These are phyloP conservation scores for Microsporum canis DNA, from an alignment of 2,329 filamentous ascomycete genomes.

Conservation along the genomic window DNA sequence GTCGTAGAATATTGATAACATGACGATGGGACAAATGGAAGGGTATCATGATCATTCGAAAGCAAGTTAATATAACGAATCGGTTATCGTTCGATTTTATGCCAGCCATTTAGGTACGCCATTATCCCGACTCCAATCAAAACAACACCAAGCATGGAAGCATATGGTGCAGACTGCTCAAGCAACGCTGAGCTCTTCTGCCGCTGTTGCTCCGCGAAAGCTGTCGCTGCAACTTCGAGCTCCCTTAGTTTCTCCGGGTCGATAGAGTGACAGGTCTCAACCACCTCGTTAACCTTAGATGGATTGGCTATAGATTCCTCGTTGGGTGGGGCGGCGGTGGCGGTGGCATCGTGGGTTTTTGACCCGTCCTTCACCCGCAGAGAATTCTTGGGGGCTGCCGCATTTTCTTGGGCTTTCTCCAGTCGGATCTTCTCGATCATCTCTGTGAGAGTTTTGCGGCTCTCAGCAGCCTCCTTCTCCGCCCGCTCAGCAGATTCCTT, in stretches of 20 bases:
- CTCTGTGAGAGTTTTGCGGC: constrained; percentile 65
- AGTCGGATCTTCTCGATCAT: constrained; percentile 75
- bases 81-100: constrained; percentile 38
- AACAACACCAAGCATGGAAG: constrained; percentile 72
- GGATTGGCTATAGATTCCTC: not conserved
- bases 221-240: constrained; percentile 31
- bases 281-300: not conserved
- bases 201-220: constrained; percentile 27
- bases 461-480: constrained; percentile 62
- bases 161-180: constrained; percentile 57
- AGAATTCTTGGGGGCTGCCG: constrained; percentile 23
- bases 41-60: constrained; percentile 4
- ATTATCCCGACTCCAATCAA: constrained; percentile 71
- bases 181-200: constrained; percentile 26
- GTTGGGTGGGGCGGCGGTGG: not conserved
- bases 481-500: constrained; percentile 66
- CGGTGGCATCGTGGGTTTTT: not conserved
- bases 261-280: not conserved
- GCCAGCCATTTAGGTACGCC: constrained; percentile 79
- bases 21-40: not conserved
- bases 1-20: constrained; percentile 5
- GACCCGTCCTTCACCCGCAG: not conserved
- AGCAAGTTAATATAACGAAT: constrained; percentile 2
- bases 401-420: constrained; percentile 47
- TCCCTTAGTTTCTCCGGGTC: constrained; percentile 19